Percentiles rank a stretch among this genome's conserved stretches.
Evolutionary conservation across 2,329 filamentous ascomycete species (phyloP).

Genomic region (Ramularia endophylla): DNA sequence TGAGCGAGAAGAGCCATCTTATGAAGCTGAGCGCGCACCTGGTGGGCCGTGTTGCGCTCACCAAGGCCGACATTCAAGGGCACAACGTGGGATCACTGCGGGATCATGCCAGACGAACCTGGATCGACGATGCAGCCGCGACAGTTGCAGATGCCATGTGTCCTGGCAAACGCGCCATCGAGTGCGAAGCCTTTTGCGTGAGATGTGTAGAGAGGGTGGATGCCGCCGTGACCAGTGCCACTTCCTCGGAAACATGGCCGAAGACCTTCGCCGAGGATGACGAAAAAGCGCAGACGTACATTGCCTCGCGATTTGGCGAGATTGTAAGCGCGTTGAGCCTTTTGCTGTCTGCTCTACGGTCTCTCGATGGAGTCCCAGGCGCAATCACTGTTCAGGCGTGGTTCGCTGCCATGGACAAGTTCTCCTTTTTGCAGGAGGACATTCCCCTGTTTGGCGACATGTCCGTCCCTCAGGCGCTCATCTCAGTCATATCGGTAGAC

Average conservation of each 20-base stretch:
- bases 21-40: constrained; percentile 20
- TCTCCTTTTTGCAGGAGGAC: constrained; percentile 58
- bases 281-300: constrained; percentile 49
- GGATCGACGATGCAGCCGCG: constrained; percentile 20
- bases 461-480: constrained; percentile 61
- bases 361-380: constrained; percentile 16
- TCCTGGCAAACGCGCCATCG: constrained; percentile 7
- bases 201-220: constrained; percentile 18
- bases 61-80: constrained; percentile 11
- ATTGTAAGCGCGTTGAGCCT: constrained; percentile 54
- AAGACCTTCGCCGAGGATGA: constrained; percentile 17
- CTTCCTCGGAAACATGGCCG: constrained; percentile 17
- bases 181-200: constrained; percentile 14
- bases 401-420: constrained; percentile 66
- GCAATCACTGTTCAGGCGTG: constrained; percentile 57
- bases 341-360: constrained; percentile 49
- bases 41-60: constrained; percentile 16
- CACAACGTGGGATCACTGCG: constrained; percentile 8
- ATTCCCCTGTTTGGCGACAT: constrained; percentile 21
- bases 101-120: constrained; percentile 6
- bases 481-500: constrained; percentile 63
- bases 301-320: constrained; percentile 60
- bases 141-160: constrained; percentile 15
- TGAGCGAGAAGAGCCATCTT: constrained; percentile 23
- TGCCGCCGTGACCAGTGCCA: constrained; percentile 27